Percentiles rank a stretch among this genome's conserved stretches.
phyloP scores from a whole-genome alignment of 352 stramenopile genomes.

The Phytopythium oedochilum region DNA sequence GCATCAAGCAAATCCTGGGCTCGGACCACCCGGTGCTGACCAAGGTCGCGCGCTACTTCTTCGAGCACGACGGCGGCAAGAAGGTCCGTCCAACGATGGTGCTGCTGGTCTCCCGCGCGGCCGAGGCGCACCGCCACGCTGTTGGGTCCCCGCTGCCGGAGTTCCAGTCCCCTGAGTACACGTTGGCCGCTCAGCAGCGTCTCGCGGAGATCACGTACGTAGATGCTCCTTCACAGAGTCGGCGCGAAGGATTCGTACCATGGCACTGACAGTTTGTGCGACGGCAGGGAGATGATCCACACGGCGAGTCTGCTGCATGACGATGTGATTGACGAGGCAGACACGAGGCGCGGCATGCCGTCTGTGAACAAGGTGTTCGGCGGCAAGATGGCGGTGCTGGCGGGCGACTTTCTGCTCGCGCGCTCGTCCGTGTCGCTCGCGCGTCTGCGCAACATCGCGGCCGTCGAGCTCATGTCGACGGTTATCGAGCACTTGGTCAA shows the following conservation, averaged over 20 bases:
- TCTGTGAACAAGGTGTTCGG: conserved; percentile 97
- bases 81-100: conserved; percentile 98
- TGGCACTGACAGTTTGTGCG: neutral
- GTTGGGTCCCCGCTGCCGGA: conserved; percentile 32
- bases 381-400: conserved; percentile 98
- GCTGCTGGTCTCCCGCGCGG: conserved; percentile 90
- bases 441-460: conserved; percentile 92
- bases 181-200: conserved; percentile 60
- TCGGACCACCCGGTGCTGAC: conserved; percentile 96
- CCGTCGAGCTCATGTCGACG: conserved; percentile 97
- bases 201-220: conserved; percentile 85
- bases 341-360: conserved; percentile 91
- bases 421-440: conserved; percentile 95
- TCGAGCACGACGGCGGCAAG: conserved; percentile 95
- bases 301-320: conserved; percentile 98
- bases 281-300: conserved; percentile 96
- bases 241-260: too few relatives aligned
- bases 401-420: conserved; percentile 97
- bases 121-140: conserved; percentile 73
- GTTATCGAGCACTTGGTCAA: conserved; percentile 99
- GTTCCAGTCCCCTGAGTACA: conserved; percentile 73
- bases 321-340: conserved; percentile 98
- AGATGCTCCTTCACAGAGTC: too few relatives aligned
- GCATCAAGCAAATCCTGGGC: conserved; percentile 95
- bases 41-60: conserved; percentile 96